phyloP scores from a whole-genome alignment of 805 yeast genomes.

The Spathaspora hagerdaliae region DNA sequence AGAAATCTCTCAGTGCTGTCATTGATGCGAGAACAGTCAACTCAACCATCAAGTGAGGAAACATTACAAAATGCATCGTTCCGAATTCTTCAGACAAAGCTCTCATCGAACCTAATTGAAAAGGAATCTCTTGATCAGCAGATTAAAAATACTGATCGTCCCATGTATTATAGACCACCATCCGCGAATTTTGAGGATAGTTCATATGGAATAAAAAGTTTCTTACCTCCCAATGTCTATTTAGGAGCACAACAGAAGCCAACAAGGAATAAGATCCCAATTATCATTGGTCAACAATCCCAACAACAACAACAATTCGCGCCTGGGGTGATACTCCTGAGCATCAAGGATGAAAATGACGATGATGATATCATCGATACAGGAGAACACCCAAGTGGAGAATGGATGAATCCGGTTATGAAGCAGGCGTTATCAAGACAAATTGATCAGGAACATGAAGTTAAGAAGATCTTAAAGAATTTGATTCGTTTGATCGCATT shows the following conservation, averaged over 20 bases:
- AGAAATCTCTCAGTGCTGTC: neutral
- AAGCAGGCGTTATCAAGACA: conserved; percentile 43
- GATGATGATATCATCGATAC: conserved; percentile 5
- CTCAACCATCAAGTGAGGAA: neutral
- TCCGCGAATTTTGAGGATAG: conserved; percentile 17
- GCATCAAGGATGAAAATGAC: conserved; percentile 9
- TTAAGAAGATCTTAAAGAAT: conserved; percentile 25
- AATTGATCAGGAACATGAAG: conserved; percentile 36
- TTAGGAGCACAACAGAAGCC: neutral
- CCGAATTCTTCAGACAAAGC: conserved; percentile 5
- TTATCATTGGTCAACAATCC: conserved; percentile 3
- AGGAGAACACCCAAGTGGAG: conserved; percentile 17
- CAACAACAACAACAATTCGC: neutral
- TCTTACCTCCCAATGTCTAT: conserved; percentile 21
- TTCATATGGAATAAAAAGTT: conserved; percentile 22
- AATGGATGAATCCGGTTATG: conserved; percentile 42
- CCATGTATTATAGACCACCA: conserved; percentile 32
- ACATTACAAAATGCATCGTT: conserved; percentile 3
- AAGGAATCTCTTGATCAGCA: neutral
- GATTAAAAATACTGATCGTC: conserved; percentile 6
- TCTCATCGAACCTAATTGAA: conserved; percentile 2
- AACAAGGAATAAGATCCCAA: conserved; percentile 8
- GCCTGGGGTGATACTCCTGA: neutral
- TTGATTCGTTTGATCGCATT: conserved; percentile 24
- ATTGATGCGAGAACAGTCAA: neutral